phyloP scores from a whole-genome alignment of 23 red algal species.

The Pyropia haitanensis region DNA sequence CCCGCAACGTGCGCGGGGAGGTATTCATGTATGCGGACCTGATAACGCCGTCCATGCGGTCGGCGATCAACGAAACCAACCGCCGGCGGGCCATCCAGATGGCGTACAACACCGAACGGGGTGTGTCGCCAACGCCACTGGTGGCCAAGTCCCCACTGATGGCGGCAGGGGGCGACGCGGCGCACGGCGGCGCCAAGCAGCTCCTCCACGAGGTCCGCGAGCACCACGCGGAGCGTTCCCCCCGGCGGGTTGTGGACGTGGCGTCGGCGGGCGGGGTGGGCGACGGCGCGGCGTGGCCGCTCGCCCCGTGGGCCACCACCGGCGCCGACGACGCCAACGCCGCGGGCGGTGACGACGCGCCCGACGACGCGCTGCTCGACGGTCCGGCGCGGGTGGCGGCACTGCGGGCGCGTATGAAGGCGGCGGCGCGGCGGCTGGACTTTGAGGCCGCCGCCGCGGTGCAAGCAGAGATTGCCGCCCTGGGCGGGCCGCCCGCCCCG shows the following conservation, averaged over 20 bases:
- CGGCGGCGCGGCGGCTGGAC: conserved; percentile 38
- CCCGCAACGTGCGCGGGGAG: conserved; percentile 58
- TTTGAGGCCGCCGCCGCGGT: conserved; percentile 66
- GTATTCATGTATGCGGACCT: conserved; percentile 81
- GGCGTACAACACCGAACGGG: conserved; percentile 45
- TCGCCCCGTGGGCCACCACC: neutral
- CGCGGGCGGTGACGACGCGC: neutral
- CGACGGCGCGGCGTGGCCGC: neutral
- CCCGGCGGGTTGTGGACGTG: conserved; percentile 5
- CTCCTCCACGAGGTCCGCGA: neutral
- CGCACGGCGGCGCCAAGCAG: neutral
- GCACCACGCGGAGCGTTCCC: too few relatives aligned
- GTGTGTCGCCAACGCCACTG: conserved; percentile 23
- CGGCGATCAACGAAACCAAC: conserved; percentile 57
- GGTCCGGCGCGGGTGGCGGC: neutral
- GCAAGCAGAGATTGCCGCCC: conserved; percentile 17
- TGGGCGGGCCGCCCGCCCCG: conserved; percentile 5
- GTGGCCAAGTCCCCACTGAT: neutral
- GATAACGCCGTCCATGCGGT: conserved; percentile 49
- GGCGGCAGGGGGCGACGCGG: neutral
- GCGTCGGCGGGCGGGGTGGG: conserved; percentile 13
- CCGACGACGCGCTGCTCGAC: neutral
- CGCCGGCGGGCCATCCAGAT: conserved; percentile 54
- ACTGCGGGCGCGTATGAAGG: conserved; percentile 30
- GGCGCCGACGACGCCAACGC: neutral